Base-by-base conservation (phyloP, 805 yeast genomes). In the Blastobotrys peoriensis region DNA sequence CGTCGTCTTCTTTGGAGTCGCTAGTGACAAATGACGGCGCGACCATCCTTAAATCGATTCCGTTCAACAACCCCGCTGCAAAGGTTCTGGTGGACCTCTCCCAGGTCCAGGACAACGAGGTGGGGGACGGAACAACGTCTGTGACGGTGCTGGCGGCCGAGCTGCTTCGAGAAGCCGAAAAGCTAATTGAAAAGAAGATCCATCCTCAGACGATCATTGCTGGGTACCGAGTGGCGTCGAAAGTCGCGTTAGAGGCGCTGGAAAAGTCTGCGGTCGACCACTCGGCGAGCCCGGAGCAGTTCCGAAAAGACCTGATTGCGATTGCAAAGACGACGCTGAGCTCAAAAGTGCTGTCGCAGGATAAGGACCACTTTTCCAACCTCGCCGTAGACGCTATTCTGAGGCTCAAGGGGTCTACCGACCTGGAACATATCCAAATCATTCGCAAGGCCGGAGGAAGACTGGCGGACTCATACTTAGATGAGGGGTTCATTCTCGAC, bases 141-240 rank as follows among this genome's bases (percentile, higher is more conserved):
- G 98, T 91, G 17, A 86, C 97, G 0, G 82, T 91, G 25, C 66
- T 93, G 46, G 96, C 98, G 2, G 96, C 97, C 45, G 98, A 93
- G 68, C 73, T 93, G 49, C 75, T 93, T 66, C 79, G 95, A 63
- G 97, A 91, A 69, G 97, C 98, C 27, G 97, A 93, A 66, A 81
- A 81, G 62, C 76, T 93, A 51, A 84, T 93, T 39, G 95, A 88
- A 54, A 84, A 82, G 63, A 89, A 84, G 62, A 93, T 93, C 52
- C 98, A 93, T 66, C 98, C 99, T 33, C 98, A 91, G 66, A 91
- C 97, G 3, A 91, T 93, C 60, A 88, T 93, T 53, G 95, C 87
- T 64, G 99, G 99, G 45, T 93, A 75, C 67, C 76, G 98, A 67
- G 78, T 87, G 53, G 98, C 97, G 3, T 71, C 87, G 16, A 73